Base-by-base conservation (phyloP, 2,329 filamentous ascomycete genomes). In the Elsinoe perseae region DNA sequence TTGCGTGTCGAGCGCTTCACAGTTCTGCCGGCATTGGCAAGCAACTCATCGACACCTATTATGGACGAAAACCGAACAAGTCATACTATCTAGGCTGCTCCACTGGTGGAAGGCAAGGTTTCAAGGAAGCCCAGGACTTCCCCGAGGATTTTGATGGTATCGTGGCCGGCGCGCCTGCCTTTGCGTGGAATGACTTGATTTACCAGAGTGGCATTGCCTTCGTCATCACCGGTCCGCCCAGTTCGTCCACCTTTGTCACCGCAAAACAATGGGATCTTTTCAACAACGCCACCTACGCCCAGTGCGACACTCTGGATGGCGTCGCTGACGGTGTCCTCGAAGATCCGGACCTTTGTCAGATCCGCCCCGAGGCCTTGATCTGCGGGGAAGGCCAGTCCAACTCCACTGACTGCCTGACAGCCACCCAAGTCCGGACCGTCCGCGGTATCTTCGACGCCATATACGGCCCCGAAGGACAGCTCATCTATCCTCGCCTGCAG, bases 401-500 rank as follows among this genome's bases (percentile, higher is more conserved):
- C 14, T 30, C 44, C 2, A 65, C 64, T 5, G 63, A 63, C 32
- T 79, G 76, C 61, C 68, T 80, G 36, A 78, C 70, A 1, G 57
- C 64, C 9, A 65, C 64, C 0, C 76, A 80, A 64, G 68, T 73
- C 40, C 60, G 68, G 6, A 75, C 72, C 0, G 74, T 79, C 12
- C 66, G 71, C 36, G 61, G 70, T 1, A 68, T 75, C 14, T 76
- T 73, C 62, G 65, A 66, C 10, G 72, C 73, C 36, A 70, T 77
- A 28, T 68, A 71, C 59, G 68, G 72, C 56, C 66, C 65, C 4
- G 64, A 73, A 34, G 77, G 77, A 43, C 66, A 69, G 3, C 64
- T 80, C 1, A 69, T 79, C 14, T 80, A 75, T 62, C 77, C 78
- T 1, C 69, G 73, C n/a, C 72, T 80, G 64, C 72, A 77, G 50